A percentile compares a stretch with the other conserved stretches of the same genome.
phyloP scores from a whole-genome alignment of 768 basidiomycete genomes.

The Tricholomella constricta region DNA sequence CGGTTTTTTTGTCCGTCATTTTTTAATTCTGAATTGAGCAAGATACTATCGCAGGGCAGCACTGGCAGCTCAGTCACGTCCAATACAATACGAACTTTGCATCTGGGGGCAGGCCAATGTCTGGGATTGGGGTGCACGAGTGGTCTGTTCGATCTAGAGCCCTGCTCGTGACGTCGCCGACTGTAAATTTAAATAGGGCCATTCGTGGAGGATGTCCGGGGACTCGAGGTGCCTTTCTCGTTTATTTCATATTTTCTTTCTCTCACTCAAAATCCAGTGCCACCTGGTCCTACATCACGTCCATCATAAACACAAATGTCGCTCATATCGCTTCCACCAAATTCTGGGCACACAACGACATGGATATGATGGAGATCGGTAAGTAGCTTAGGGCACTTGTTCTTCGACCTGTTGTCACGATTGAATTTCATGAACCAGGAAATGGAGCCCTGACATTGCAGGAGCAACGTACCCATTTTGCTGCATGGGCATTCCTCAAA shows the following conservation, averaged over 20 bases:
- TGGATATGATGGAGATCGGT: conserved; percentile 61
- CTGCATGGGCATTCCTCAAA: conserved; percentile 60
- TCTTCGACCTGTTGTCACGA: too few relatives aligned
- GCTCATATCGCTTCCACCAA: conserved; percentile 40
- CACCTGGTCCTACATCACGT: conserved; percentile 52
- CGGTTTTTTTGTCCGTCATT: conserved; percentile 17
- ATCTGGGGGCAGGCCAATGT: conserved; percentile 58
- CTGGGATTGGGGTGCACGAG: conserved; percentile 60
- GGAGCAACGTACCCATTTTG: conserved; percentile 58
- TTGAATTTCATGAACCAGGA: conserved; percentile 25
- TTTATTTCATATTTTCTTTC: not conserved
- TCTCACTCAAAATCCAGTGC: conserved; percentile 26
- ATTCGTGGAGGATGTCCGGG: conserved; percentile 56
- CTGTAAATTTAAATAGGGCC: conserved; percentile 39
- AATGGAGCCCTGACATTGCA: conserved; percentile 51
- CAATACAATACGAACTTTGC: conserved; percentile 53
- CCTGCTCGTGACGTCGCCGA: not conserved
- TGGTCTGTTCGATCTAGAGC: conserved; percentile 27
- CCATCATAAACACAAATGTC: conserved; percentile 46
- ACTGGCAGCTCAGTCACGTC: conserved; percentile 42
- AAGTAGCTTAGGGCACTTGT: too few relatives aligned
- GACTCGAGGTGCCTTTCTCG: conserved; percentile 38
- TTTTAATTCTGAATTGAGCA: not conserved
- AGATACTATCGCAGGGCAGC: conserved; percentile 38
- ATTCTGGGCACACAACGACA: conserved; percentile 56